Evolutionary conservation across 2,329 filamentous ascomycete species (phyloP).

Genomic region (Aspergillus thermomutatus): DNA sequence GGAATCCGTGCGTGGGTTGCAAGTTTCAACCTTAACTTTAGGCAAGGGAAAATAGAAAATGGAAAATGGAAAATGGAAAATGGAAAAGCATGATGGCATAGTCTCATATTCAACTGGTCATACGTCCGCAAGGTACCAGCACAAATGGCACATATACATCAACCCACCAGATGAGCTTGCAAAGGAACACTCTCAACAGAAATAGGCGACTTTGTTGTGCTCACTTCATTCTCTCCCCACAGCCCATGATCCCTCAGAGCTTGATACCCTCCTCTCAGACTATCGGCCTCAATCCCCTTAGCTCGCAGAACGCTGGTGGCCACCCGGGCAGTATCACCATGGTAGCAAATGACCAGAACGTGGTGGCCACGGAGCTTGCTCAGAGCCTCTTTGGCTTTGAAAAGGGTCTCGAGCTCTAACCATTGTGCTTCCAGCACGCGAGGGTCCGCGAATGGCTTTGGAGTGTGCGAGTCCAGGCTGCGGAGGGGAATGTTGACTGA

Average conservation of each 20-base stretch:
- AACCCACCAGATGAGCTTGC: background rate
- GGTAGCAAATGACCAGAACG: constrained; percentile 51
- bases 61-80: background rate
- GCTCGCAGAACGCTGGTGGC: constrained; percentile 54
- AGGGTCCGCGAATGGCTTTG: constrained; percentile 49
- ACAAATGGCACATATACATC: no score
- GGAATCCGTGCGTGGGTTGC: background rate
- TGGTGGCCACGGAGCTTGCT: constrained; percentile 28
- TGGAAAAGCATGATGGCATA: background rate
- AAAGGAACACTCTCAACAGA: background rate
- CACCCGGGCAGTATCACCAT: constrained; percentile 54
- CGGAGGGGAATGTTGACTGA: constrained; percentile 46
- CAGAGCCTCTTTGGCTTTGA: constrained; percentile 27
- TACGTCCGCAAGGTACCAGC: no score
- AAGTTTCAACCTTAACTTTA: background rate
- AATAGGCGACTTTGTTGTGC: background rate
- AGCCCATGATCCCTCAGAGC: constrained; percentile 26
- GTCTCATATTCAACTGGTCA: no score
- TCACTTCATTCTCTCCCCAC: constrained; percentile 14
- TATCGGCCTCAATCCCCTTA: constrained; percentile 48
- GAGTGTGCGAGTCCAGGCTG: constrained; percentile 28
- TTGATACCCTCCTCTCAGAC: constrained; percentile 43
- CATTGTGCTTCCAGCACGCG: constrained; percentile 46
- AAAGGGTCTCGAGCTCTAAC: constrained; percentile 45
- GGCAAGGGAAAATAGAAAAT: background rate